phyloP scores from a whole-genome alignment of 129 eudicot genomes.

The Helichrysum umbraculigerum region DNA sequence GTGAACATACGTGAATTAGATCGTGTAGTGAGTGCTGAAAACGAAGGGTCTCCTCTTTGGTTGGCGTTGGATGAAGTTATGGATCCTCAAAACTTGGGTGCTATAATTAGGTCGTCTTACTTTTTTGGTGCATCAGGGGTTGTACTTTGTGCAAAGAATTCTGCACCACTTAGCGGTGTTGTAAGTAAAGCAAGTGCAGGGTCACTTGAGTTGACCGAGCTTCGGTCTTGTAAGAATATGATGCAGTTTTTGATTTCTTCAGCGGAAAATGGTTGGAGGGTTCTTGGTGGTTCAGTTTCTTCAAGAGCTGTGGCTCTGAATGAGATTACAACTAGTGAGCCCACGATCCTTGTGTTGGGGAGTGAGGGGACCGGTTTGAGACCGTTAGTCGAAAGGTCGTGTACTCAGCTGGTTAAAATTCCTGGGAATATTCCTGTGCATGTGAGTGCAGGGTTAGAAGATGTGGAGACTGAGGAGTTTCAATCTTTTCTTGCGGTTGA shows the following conservation, averaged over 20 bases:
- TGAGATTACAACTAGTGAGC: constrained; percentile 60
- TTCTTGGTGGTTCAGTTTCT: constrained; percentile 84
- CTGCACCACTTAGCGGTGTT: constrained; percentile 95
- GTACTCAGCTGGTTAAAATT: constrained; percentile 68
- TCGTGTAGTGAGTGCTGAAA: constrained; percentile 40
- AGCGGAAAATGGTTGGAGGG: constrained; percentile 94
- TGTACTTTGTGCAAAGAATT: constrained; percentile 92
- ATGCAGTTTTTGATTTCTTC: constrained; percentile 92
- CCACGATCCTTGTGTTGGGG: constrained; percentile 88
- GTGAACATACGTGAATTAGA: constrained; percentile 74
- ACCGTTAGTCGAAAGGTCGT: constrained; percentile 92
- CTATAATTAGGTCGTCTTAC: constrained; percentile 83
- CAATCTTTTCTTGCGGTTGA: constrained; percentile 86
- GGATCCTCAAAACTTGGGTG: constrained; percentile 96
- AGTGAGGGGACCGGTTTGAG: constrained; percentile 96
- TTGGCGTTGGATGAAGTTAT: constrained; percentile 94
- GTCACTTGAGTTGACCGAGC: constrained; percentile 80
- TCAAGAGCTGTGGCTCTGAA: constrained; percentile 61
- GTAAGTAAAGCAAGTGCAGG: constrained; percentile 99
- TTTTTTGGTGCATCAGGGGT: constrained; percentile 92
- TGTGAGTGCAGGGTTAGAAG: constrained; percentile 53
- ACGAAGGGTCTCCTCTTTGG: constrained; percentile 61
- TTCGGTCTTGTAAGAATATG: constrained; percentile 89
- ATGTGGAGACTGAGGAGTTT: constrained; percentile 48
- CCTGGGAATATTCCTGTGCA: constrained; percentile 68